Conservation (phyloP, 2,329 filamentous ascomycete genomes). For the Trichoderma brevicompactum region DNA sequence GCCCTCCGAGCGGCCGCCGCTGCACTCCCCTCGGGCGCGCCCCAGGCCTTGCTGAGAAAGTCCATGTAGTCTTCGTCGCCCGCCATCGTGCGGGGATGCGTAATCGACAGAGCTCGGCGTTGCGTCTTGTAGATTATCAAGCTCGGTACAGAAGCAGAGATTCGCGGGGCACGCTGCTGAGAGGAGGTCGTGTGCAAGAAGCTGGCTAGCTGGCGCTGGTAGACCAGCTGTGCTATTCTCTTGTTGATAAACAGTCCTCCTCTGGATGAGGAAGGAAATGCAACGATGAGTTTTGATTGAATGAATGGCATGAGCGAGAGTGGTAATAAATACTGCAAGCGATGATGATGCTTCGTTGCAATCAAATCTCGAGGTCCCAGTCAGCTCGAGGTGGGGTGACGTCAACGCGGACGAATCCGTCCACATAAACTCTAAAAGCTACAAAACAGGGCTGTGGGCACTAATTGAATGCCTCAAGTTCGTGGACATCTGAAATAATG, state of each 20-base stretch:
- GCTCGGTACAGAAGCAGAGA: background rate
- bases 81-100: slow-evolving; percentile 56
- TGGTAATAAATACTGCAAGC: background rate
- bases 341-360: background rate
- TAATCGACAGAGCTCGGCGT: slow-evolving; percentile 33
- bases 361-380: background rate
- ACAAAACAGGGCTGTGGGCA: background rate
- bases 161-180: background rate
- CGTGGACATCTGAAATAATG: background rate
- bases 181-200: background rate
- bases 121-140: background rate
- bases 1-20: slow-evolving; percentile 33
- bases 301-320: slow-evolving; percentile 11
- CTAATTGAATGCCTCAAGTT: background rate
- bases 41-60: slow-evolving; percentile 82
- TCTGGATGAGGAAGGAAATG: background rate
- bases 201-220: background rate
- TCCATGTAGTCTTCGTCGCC: slow-evolving; percentile 82
- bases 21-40: slow-evolving; percentile 60
- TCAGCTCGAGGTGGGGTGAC: slow-evolving; percentile 18
- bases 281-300: background rate
- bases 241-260: slow-evolving; percentile 3
- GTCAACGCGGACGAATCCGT: slow-evolving; percentile 15
- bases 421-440: background rate
- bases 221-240: background rate